These are phyloP conservation scores for Alternaria infectoria DNA, from an alignment of 2,329 filamentous ascomycete genomes.

Conservation along the genomic window DNA sequence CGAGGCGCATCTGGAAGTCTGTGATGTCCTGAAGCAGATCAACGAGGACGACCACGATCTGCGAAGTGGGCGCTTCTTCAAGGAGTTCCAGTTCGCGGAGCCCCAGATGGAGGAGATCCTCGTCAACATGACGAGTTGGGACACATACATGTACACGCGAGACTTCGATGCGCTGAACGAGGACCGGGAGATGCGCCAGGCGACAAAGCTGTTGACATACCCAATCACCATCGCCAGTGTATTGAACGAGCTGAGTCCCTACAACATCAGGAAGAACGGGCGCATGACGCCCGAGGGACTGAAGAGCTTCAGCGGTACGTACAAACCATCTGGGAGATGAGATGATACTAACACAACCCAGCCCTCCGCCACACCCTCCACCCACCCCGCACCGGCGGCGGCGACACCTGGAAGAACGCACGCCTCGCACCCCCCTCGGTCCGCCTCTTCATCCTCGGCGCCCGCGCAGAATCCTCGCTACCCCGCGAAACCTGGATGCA, in stretches of 20 bases:
- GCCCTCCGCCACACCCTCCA: slow-evolving; percentile 93
- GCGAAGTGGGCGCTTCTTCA: slow-evolving; percentile 86
- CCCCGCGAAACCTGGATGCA: slow-evolving; percentile 95
- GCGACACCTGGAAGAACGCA: slow-evolving; percentile 76
- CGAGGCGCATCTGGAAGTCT: slow-evolving; percentile 88
- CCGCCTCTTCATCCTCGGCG: slow-evolving; percentile 90
- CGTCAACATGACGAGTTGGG: slow-evolving; percentile 98
- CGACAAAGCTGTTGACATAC: slow-evolving; percentile 91
- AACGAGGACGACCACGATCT: slow-evolving; percentile 99
- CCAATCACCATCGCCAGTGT: slow-evolving; percentile 90
- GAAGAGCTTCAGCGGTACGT: slow-evolving; percentile 89
- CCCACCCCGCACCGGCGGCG: slow-evolving; percentile 79
- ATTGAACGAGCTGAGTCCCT: slow-evolving; percentile 92
- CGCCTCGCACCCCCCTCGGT: slow-evolving; percentile 85
- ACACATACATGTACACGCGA: slow-evolving; percentile 92
- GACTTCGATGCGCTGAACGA: slow-evolving; percentile 91
- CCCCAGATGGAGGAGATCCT: slow-evolving; percentile 89
- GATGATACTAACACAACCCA: slow-evolving; percentile 45
- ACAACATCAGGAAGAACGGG: slow-evolving; percentile 75
- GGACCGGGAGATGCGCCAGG: slow-evolving; percentile 89
- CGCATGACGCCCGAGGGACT: slow-evolving; percentile 86
- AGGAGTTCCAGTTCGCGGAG: slow-evolving; percentile 90
- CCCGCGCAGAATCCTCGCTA: slow-evolving; percentile 95
- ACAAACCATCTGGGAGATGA: no score
- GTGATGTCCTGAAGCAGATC: slow-evolving; percentile 87